Conservation (phyloP, 106 monocot genomes). For the Dendrobium huoshanense region DNA sequence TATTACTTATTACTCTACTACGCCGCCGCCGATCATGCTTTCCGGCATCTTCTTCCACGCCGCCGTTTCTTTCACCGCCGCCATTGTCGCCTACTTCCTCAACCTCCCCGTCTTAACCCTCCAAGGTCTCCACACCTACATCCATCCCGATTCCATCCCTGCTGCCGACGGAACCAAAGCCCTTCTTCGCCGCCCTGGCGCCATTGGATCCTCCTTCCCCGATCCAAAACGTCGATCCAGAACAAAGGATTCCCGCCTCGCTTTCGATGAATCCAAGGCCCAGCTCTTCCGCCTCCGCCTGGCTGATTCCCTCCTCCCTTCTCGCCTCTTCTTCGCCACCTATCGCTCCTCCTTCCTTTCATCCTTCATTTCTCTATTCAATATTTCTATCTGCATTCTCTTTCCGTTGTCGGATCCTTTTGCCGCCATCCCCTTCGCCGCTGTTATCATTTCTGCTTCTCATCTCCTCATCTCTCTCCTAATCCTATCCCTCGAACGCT, state of each 20-base stretch:
- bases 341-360: slow-evolving; percentile 29
- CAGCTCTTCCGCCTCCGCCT: slow-evolving; percentile 61
- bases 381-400: slow-evolving; percentile 22
- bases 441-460: slow-evolving; percentile 11
- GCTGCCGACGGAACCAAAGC: slow-evolving; percentile 31
- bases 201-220: background rate
- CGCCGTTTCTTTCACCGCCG: slow-evolving; percentile 16
- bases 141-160: slow-evolving; percentile 48
- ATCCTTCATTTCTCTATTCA: slow-evolving; percentile 23
- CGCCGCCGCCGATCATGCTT: slow-evolving; percentile 2
- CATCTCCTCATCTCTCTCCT: slow-evolving; percentile 24
- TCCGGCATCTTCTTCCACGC: slow-evolving; percentile 31
- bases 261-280: slow-evolving; percentile 34
- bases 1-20: background rate
- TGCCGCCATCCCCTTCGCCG: slow-evolving; percentile 10
- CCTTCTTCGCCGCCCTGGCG: slow-evolving; percentile 38
- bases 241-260: slow-evolving; percentile 3
- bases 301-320: slow-evolving; percentile 33
- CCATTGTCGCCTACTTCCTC: slow-evolving; percentile 24
- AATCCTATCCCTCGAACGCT: slow-evolving; percentile 28
- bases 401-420: background rate
- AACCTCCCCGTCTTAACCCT: slow-evolving; percentile 40
- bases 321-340: slow-evolving; percentile 33
- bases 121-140: slow-evolving; percentile 59
- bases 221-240: background rate